Percentiles rank a stretch among this genome's conserved stretches.
Evolutionary conservation across 352 stramenopile species (phyloP).

Genomic region (Phytophthora boehmeriae): DNA sequence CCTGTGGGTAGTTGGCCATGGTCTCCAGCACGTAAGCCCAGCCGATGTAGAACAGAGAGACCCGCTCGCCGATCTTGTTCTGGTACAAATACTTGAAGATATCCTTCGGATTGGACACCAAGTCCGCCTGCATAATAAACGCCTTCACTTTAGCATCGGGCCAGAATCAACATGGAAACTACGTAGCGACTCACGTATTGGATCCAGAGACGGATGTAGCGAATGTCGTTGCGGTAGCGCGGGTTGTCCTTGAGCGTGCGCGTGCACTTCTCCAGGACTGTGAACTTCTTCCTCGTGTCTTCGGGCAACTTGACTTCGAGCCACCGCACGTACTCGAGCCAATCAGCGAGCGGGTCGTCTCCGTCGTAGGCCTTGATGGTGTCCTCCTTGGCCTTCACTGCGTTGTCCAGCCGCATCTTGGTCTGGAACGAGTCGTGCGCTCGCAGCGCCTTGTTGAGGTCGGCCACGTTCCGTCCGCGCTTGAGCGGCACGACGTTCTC

Average conservation of each 20-base stretch:
- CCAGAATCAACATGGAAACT: not conserved
- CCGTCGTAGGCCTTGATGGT: conserved; percentile 54
- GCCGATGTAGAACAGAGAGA: conserved; percentile 86
- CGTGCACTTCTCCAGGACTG: conserved; percentile 75
- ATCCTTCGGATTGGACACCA: conserved; percentile 87
- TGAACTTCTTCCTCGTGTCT: conserved; percentile 83
- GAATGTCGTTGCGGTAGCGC: conserved; percentile 78
- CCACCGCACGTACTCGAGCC: conserved; percentile 82
- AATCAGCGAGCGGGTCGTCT: conserved; percentile 69
- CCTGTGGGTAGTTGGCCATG: conserved; percentile 80
- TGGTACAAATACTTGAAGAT: conserved; percentile 91
- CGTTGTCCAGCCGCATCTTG: conserved; percentile 57
- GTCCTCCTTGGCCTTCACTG: conserved; percentile 58
- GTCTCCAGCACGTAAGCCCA: conserved; percentile 87
- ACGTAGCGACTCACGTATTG: conserved; percentile 79
- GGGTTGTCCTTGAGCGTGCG: conserved; percentile 64
- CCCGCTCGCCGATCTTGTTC: conserved; percentile 84
- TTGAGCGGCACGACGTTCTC: conserved; percentile 90
- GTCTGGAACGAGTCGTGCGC: conserved; percentile 70
- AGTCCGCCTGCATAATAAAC: conserved; percentile 60
- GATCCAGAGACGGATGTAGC: conserved; percentile 87
- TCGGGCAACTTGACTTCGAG: conserved; percentile 83
- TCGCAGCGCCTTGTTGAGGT: conserved; percentile 78
- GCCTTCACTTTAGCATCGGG: not conserved
- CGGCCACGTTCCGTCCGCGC: conserved; percentile 72